Base-by-base conservation (phyloP, 2,329 filamentous ascomycete genomes). In the Ceratocystis destructans region DNA sequence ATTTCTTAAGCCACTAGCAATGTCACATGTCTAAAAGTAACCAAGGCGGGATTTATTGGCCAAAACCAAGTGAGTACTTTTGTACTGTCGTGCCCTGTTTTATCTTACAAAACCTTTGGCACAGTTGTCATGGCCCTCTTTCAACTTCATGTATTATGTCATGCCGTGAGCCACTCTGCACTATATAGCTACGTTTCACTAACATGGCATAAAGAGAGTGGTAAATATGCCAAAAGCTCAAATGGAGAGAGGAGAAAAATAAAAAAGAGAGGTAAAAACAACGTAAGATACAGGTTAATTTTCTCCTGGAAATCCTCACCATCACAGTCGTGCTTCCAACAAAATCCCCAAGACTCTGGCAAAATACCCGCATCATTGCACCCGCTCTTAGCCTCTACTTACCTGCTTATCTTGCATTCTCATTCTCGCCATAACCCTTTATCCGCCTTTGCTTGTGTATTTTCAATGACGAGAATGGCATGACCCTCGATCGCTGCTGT, bases 401-500 rank as follows among this genome's bases (percentile, higher is more conserved):
- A 8, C n/a, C 8, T 53, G 8, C n/a, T 22, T 12, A 12, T 22
- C 48, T 28, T 15, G 8, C 48, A 4, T 25, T 7, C 48, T 53
- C 12, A 4, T 53, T 20, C 17, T 22, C 48, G 12, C 20, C 20
- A 53, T 22, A 12, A 28, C 20, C 48, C 12, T 25, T 15, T 10
- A 28, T 10, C 17, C 48, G 0, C 5, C 20, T 53, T 53, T 53
- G 25, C 15, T 53, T 53, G 25, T 25, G 20, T 25, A 28, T 53
- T 28, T 53, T 41, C 37, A 53, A 53, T 22, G 6, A 37, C 31
- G 31, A 7, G 31, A 37, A 59, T 59, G 55, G 55, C 55, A 31
- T 59, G 55, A 59, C 28, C 55, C 55, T 59, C 55, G 17, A 59
- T 59, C 55, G 55, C 55, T 31, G 25, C 5, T 33, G 55, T 59